phyloP scores from a whole-genome alignment of 1,139 yeast genomes.

The Sugiyamaella novakii region DNA sequence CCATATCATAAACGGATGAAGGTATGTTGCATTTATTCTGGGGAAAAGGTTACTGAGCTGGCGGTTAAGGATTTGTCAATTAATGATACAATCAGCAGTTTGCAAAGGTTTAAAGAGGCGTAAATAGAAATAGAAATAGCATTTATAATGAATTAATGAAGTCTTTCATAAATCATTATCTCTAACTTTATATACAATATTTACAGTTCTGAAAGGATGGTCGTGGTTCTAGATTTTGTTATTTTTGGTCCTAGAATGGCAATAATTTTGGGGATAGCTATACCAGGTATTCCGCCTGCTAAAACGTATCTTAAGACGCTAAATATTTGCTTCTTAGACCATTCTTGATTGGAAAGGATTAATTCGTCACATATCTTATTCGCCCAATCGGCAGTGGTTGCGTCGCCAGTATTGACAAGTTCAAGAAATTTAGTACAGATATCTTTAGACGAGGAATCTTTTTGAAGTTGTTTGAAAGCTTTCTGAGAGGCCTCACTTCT shows the following conservation, averaged over 20 bases:
- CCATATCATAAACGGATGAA: constrained; percentile 81
- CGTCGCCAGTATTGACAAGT: background rate
- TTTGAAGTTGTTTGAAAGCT: constrained; percentile 36
- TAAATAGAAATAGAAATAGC: background rate
- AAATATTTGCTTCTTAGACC: constrained; percentile 48
- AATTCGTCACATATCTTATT: constrained; percentile 4
- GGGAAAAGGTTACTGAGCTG: constrained; percentile 37
- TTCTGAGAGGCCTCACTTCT: constrained; percentile 27
- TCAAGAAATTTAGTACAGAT: constrained; percentile 7
- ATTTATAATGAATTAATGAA: background rate
- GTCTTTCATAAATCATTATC: too few relatives aligned
- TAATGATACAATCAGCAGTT: background rate
- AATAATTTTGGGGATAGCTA: constrained; percentile 62
- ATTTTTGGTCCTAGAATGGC: constrained; percentile 56
- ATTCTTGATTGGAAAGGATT: constrained; percentile 11
- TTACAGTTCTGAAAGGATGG: constrained; percentile 11
- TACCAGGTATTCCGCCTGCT: constrained; percentile 74
- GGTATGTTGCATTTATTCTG: constrained; percentile 85
- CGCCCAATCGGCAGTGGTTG: constrained; percentile 8
- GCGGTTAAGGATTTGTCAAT: constrained; percentile 5
- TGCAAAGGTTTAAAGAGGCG: constrained; percentile 10
- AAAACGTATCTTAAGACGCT: constrained; percentile 68
- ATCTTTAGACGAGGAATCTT: background rate
- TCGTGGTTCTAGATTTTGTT: constrained; percentile 7
- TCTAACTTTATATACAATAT: constrained; percentile 12